A percentile compares a stretch with the other conserved stretches of the same genome.
These are phyloP conservation scores for Mycena olivaceomarginata DNA, from an alignment of 768 basidiomycete species.

Conservation along the genomic window DNA sequence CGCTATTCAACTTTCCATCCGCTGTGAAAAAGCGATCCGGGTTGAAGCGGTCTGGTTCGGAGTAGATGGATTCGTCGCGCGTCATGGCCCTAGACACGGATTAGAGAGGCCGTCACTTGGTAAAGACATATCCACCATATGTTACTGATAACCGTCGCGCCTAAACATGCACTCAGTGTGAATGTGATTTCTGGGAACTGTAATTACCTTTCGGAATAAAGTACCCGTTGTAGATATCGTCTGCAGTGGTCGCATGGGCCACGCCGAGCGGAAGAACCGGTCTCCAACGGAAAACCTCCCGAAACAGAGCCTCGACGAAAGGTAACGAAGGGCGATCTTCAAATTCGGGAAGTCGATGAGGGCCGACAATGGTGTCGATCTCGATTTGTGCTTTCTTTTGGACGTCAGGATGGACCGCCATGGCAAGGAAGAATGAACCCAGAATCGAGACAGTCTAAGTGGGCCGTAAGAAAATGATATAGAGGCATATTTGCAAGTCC, in stretches of 20 bases:
- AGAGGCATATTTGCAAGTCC: not conserved
- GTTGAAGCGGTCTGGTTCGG: slow-evolving; percentile 51
- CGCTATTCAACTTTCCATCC: slow-evolving; percentile 26
- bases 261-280: slow-evolving; percentile 40
- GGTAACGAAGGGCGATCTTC: slow-evolving; percentile 47
- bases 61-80: slow-evolving; percentile 51
- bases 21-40: slow-evolving; percentile 53
- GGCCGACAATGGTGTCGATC: slow-evolving; percentile 52
- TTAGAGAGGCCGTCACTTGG: not conserved
- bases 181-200: not conserved
- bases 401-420: slow-evolving; percentile 50
- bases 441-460: slow-evolving; percentile 49
- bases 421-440: slow-evolving; percentile 50
- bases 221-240: slow-evolving; percentile 56
- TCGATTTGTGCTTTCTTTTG: slow-evolving; percentile 53
- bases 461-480: not conserved
- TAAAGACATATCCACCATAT: slow-evolving; percentile 52
- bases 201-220: slow-evolving; percentile 54
- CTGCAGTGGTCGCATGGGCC: slow-evolving; percentile 44
- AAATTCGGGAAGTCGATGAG: slow-evolving; percentile 52
- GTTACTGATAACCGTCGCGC: slow-evolving; percentile 55
- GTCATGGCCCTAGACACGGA: slow-evolving; percentile 44
- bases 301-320: slow-evolving; percentile 41
- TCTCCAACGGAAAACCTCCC: slow-evolving; percentile 43
- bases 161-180: slow-evolving; percentile 7